Conservation (phyloP, 768 basidiomycete species). For the Neoboletus subvelutipes region DNA sequence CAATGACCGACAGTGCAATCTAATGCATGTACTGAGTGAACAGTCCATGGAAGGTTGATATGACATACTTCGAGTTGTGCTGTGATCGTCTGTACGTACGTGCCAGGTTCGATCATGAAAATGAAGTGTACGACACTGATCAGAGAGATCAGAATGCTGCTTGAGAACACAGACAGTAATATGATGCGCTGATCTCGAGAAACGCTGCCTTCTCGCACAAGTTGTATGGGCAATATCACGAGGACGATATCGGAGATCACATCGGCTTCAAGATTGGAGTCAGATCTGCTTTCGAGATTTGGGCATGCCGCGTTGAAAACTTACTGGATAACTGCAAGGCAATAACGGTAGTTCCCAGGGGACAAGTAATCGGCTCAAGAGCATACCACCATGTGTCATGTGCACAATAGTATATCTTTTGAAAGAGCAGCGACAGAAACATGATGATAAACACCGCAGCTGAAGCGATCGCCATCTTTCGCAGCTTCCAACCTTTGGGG, state of each 20-base stretch:
- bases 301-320: background rate
- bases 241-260: background rate
- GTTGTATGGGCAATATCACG: background rate
- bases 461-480: background rate
- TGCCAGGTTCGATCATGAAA: background rate
- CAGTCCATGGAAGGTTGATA: background rate
- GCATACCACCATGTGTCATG: background rate
- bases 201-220: background rate
- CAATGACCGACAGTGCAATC: background rate
- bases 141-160: background rate
- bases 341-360: background rate
- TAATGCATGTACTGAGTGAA: background rate
- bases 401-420: background rate
- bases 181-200: background rate
- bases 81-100: background rate
- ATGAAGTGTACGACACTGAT: background rate
- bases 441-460: background rate
- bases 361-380: background rate
- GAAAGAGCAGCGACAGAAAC: background rate
- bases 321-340: background rate
- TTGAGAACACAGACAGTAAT: background rate
- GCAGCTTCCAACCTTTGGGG: background rate
- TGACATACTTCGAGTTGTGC: background rate
- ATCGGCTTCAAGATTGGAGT: background rate
- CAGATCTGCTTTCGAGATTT: background rate